These are phyloP conservation scores for Trametes sanguinea DNA, from an alignment of 768 basidiomycete species.

Conservation along the genomic window DNA sequence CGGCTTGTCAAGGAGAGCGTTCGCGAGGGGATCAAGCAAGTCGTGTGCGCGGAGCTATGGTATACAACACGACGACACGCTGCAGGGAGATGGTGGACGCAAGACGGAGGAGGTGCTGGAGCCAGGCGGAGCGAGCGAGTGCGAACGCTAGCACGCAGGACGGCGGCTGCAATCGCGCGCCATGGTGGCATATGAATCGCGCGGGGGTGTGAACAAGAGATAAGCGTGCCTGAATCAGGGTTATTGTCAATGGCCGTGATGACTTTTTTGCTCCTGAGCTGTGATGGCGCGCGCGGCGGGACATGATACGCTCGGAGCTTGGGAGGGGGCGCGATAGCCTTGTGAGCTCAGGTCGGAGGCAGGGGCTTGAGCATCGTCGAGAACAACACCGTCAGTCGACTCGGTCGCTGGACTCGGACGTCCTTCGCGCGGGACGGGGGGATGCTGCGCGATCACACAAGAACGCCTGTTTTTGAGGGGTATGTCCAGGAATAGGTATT, in stretches of 20 bases:
- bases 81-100: too few relatives aligned
- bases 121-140: conserved; percentile 4
- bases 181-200: neutral
- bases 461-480: neutral
- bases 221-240: conserved; percentile 20
- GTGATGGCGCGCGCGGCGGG: conserved; percentile 2
- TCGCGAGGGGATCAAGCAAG: conserved; percentile 17
- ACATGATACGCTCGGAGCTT: neutral
- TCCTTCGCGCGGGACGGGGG: too few relatives aligned
- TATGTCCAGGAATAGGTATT: conserved; percentile 4
- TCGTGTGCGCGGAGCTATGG: too few relatives aligned
- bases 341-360: neutral
- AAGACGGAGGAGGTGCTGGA: conserved; percentile 10
- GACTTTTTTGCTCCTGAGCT: neutral
- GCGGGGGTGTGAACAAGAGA: conserved; percentile 11
- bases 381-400: too few relatives aligned
- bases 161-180: conserved; percentile 3
- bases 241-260: conserved; percentile 8
- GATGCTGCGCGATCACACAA: too few relatives aligned
- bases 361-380: neutral
- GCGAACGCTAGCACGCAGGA: neutral
- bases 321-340: neutral
- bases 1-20: neutral
- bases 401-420: too few relatives aligned
- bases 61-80: too few relatives aligned